Evolutionary conservation across 768 basidiomycete genomes (phyloP).

Genomic region (Serendipita indica): DNA sequence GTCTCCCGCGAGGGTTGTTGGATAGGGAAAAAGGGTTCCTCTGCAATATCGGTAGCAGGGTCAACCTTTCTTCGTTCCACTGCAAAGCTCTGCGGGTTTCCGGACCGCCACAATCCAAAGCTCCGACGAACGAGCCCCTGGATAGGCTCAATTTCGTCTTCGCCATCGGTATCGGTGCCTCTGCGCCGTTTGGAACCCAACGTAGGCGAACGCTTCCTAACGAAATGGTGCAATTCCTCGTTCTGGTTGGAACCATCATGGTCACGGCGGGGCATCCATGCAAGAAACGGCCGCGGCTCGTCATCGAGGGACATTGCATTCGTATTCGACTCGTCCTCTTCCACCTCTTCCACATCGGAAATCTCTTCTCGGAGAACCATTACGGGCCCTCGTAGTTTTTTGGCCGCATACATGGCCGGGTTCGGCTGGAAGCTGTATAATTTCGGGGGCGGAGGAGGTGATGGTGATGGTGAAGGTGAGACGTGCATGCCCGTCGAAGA

Average conservation of each 20-base stretch:
- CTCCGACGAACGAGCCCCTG: background rate
- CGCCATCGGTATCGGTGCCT: background rate
- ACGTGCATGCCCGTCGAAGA: background rate
- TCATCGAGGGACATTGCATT: background rate
- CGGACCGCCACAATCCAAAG: background rate
- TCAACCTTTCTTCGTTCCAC: background rate
- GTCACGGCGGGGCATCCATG: background rate
- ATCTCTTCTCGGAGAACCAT: slow-evolving; percentile 7
- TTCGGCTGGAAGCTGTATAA: slow-evolving; percentile 3
- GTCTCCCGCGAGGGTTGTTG: background rate
- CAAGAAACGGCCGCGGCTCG: background rate
- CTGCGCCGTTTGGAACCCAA: background rate
- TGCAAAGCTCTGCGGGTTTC: slow-evolving; percentile 2
- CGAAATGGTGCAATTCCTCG: too few relatives aligned
- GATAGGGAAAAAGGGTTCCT: background rate
- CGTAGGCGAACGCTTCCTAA: background rate
- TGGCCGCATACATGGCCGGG: slow-evolving; percentile 6
- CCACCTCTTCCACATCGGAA: background rate
- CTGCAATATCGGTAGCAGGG: background rate
- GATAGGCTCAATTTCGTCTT: background rate
- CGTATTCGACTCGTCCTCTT: background rate
- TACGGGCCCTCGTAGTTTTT: slow-evolving; percentile 1
- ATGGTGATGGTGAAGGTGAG: background rate
- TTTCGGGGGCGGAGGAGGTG: background rate
- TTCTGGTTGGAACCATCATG: background rate